Evolutionary conservation across 352 stramenopile genomes (phyloP), one percentile per base, ranked within the genome.

Genomic region (Blastocystis sp.): DNA sequence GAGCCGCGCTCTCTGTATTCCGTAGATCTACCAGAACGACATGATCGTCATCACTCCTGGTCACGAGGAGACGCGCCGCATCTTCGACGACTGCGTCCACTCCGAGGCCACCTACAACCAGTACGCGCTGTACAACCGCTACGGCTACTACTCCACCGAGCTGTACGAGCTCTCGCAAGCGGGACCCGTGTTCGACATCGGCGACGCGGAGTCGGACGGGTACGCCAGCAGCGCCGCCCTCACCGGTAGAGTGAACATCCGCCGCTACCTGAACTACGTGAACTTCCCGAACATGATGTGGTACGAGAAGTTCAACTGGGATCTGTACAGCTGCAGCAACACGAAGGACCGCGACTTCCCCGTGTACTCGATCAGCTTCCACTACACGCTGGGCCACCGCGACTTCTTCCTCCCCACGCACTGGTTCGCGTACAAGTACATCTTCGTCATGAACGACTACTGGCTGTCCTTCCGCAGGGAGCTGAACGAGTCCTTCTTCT

Each of bases 261-360:
- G 74, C 24, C 74, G 74, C 37, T 85, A 69, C 61, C 41, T 67
- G 41, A 85, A 85, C 37, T 85, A 67, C 61, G 55, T 85, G 24
- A 85, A 85, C 61, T 85, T 85, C 61, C 50, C 74, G n/a, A 59
- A 12, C 16, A 31, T 41, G 26, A 85, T 85, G 74, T 85, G 74
- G 74, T 85, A 85, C 51, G 74, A 85, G 74, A 85, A 85, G 55
- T 85, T 85, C 74, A 85, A 69, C 61, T 85, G 74, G 74, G 33
- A 85, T 24, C 29, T 85, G 9, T 85, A 85, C 61, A 85, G 74
- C 61, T 85, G 74, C 74, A 69, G 51, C 35, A 50, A 29, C 21
- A 41, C 66, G 21, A 63, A 67, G 29, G 74, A 85, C 51, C 24
- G 29, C 10, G 24, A 21, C 16, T 45, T 85, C 12, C 74, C 74